These are phyloP conservation scores for Silene uniflora DNA, from an alignment of 148 eudicot genomes.

Conservation along the genomic window DNA sequence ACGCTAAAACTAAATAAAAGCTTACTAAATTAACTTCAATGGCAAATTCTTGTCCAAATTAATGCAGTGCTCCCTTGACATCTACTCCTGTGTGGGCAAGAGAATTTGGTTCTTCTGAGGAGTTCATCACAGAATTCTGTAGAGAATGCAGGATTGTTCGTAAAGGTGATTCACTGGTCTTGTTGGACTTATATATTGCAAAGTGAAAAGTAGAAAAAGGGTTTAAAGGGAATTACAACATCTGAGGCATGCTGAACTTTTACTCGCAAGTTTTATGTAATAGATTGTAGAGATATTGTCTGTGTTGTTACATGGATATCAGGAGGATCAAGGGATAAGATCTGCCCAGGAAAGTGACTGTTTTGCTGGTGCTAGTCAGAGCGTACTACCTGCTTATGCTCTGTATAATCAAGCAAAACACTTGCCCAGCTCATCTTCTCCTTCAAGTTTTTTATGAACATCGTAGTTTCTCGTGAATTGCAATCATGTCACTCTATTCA, in stretches of 20 bases:
- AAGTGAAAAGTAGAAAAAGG: not conserved
- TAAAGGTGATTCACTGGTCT: conserved; percentile 56
- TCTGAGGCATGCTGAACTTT: no score
- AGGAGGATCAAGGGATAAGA: no score
- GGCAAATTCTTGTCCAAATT: conserved; percentile 25
- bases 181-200: not conserved
- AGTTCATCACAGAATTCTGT: conserved; percentile 93
- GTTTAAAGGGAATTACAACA: not conserved
- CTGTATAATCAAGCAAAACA: not conserved
- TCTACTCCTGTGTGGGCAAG: conserved; percentile 98
- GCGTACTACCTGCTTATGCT: not conserved
- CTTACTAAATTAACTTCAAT: not conserved
- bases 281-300: no score
- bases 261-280: no score
- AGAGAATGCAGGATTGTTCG: conserved; percentile 98
- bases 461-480: not conserved
- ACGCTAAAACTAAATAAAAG: not conserved
- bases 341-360: no score
- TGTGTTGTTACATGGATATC: no score
- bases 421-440: not conserved
- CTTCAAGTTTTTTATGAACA: not conserved
- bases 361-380: conserved; percentile 1
- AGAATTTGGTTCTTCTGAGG: conserved; percentile 84
- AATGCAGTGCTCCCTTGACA: conserved; percentile 81
- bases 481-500: conserved; percentile 1